Evolutionary conservation across 257 asterid species (phyloP).

Genomic region (Salvia miltiorrhiza): DNA sequence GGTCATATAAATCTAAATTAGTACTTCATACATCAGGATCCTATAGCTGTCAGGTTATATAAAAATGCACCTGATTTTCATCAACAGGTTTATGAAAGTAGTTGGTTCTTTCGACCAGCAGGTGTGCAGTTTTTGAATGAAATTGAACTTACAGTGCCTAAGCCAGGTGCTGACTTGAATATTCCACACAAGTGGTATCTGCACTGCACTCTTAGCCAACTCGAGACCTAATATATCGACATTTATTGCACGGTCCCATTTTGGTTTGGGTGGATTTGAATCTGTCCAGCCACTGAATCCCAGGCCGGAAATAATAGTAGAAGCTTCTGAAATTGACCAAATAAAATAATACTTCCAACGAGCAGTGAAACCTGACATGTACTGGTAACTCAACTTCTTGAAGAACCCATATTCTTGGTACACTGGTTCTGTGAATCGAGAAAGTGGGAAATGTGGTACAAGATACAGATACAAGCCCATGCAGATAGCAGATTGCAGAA

Average conservation of each 20-base stretch:
- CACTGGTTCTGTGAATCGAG: slow-evolving; percentile 67
- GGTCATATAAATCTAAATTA: background rate
- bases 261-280: slow-evolving; percentile 65
- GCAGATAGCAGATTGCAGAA: slow-evolving; percentile 79
- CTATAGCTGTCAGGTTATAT: background rate
- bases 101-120: background rate
- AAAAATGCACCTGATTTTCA: slow-evolving; percentile 4
- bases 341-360: slow-evolving; percentile 98
- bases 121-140: slow-evolving; percentile 13
- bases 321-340: slow-evolving; percentile 97
- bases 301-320: slow-evolving; percentile 84
- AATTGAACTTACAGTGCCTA: slow-evolving; percentile 81
- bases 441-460: slow-evolving; percentile 76
- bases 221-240: slow-evolving; percentile 92
- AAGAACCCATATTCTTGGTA: slow-evolving; percentile 88
- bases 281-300: slow-evolving; percentile 98
- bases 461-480: slow-evolving; percentile 94
- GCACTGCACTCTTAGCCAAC: slow-evolving; percentile 86
- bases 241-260: slow-evolving; percentile 95
- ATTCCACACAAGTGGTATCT: slow-evolving; percentile 90
- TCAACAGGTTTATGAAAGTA: background rate
- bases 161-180: slow-evolving; percentile 99
- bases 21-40: background rate
- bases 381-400: slow-evolving; percentile 76
- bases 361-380: slow-evolving; percentile 89